Percentiles rank a stretch among this genome's conserved stretches.
Evolutionary conservation across 257 asterid genomes (phyloP).

Genomic region (Przewalskia tangutica): DNA sequence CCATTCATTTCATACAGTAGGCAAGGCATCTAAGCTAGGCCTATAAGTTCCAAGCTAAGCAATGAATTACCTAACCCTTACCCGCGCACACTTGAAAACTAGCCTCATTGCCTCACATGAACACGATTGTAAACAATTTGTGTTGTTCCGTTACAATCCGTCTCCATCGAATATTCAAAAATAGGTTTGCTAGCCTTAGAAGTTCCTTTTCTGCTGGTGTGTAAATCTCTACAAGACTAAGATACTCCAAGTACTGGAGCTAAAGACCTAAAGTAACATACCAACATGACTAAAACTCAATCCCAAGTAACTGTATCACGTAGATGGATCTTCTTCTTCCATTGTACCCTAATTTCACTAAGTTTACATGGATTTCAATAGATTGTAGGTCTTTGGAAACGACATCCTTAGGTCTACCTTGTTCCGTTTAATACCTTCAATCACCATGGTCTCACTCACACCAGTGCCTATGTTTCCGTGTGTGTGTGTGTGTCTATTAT

Average conservation of each 20-base stretch:
- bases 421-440: background rate
- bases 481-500: background rate
- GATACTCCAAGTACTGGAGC: background rate
- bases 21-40: background rate
- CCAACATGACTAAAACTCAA: background rate
- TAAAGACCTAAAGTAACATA: background rate
- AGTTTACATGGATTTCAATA: background rate
- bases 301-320: background rate
- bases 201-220: slow-evolving; percentile 56
- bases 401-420: background rate
- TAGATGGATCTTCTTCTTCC: background rate
- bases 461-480: background rate
- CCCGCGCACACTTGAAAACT: background rate
- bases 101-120: slow-evolving; percentile 22
- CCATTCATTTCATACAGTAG: background rate
- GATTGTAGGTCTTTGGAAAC: background rate
- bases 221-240: background rate
- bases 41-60: background rate
- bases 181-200: background rate
- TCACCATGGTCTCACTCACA: background rate
- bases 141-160: slow-evolving; percentile 20
- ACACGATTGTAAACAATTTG: background rate
- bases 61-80: background rate
- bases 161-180: background rate
- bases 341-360: background rate